Conservation (phyloP, 164 flowering plant genomes). For the Protea cynaroides region DNA sequence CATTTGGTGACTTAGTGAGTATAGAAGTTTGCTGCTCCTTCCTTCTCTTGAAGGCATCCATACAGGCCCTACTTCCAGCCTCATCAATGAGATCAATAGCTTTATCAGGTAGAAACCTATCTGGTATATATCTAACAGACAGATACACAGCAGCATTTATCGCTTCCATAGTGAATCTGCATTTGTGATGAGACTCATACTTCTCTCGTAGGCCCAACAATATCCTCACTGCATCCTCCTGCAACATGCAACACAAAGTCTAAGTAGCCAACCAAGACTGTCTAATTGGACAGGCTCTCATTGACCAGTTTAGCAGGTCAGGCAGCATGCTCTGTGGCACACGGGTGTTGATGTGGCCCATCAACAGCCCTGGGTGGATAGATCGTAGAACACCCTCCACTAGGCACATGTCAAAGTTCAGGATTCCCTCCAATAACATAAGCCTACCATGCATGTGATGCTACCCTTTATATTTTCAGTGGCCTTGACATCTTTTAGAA, state of each 20-base stretch:
- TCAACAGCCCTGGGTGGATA: too few relatives aligned
- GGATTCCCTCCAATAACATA: too few relatives aligned
- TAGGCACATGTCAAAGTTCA: too few relatives aligned
- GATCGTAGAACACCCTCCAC: too few relatives aligned
- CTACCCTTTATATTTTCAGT: too few relatives aligned
- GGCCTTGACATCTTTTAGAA: too few relatives aligned
- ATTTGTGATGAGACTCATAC: constrained; percentile 73
- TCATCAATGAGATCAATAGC: constrained; percentile 95
- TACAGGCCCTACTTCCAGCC: constrained; percentile 86
- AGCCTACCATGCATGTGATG: too few relatives aligned
- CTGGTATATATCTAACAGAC: constrained; percentile 75
- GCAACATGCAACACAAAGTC: constrained; percentile 7
- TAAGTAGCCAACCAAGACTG: not conserved
- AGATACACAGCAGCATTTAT: constrained; percentile 74
- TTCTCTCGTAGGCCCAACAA: constrained; percentile 72
- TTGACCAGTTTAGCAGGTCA: too few relatives aligned
- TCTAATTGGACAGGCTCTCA: too few relatives aligned
- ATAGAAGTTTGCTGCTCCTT: constrained; percentile 47
- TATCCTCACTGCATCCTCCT: constrained; percentile 77
- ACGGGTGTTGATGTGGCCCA: too few relatives aligned
- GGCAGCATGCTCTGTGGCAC: too few relatives aligned
- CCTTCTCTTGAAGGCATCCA: constrained; percentile 53
- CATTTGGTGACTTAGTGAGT: constrained; percentile 63
- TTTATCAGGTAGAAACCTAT: constrained; percentile 86
- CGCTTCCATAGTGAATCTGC: constrained; percentile 66